Base-by-base conservation (phyloP, 805 yeast genomes). In the Candida succiphila region DNA sequence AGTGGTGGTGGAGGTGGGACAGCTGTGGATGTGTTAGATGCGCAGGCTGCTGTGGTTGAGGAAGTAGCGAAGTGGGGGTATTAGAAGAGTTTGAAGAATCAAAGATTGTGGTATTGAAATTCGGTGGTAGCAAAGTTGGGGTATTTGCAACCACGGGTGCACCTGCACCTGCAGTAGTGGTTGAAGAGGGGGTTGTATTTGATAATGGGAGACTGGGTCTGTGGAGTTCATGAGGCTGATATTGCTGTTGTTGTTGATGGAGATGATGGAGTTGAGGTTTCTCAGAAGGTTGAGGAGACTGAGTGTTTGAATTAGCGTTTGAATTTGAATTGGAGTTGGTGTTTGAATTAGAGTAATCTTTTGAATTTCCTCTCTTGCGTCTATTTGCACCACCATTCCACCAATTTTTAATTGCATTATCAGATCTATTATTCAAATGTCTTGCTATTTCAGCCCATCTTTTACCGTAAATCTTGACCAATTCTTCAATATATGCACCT, bases 381-480 rank as follows among this genome's bases (percentile, higher is more conserved):
- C 94, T 66, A 52, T 83, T 85, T 12, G 94, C 89, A 7, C 95
- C 94, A 4, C 95, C 94, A 51, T 85, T 85, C 95, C 95, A 86
- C 95, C 95, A 87, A 58, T 87, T 87, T 52, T 85, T 85, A 46
- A 85, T 84, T 16, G 94, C 87, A 54, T 85, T 86, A 55, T 86
- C 96, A n/a, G 81, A 70, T 34, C 96, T 64, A 2, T 95, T 95
- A 40, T 82, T 79, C 37, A 86, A 60, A 55, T 85, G 94, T 33
- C 95, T 69, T 14, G 95, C 85, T 30, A 86, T 87, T 49, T 84
- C 95, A 0, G 96, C 95, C 96, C 96, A 86, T 46, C 83, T 70
- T 54, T 86, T 85, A 30, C 96, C 96, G 51, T 83, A 74, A 42
- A 75, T 71, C 9, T 65, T 70, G 27, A 87, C 95, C 35, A 87